Evolutionary conservation across 2,329 filamentous ascomycete genomes (phyloP).

Genomic region (Penicillium sumatraense): DNA sequence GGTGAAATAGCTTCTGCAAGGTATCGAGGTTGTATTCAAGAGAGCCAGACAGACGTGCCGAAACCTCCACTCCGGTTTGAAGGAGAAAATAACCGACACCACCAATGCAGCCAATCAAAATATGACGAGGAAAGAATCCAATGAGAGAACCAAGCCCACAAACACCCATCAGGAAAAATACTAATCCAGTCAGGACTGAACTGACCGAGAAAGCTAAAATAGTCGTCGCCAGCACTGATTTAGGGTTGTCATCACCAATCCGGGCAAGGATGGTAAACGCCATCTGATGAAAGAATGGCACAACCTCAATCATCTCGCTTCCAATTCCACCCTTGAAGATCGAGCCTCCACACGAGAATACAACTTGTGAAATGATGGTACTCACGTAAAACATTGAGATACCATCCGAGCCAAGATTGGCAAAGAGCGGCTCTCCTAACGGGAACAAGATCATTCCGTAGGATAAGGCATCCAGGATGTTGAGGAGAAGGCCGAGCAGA

Average conservation of each 20-base stretch:
- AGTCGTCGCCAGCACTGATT: constrained; percentile 90
- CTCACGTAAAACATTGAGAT: constrained; percentile 99
- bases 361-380: constrained; percentile 90
- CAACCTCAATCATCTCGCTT: constrained; percentile 97
- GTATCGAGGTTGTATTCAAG: constrained; percentile 81
- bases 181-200: constrained; percentile 84
- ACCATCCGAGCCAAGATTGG: constrained; percentile 83
- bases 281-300: constrained; percentile 99
- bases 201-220: constrained; percentile 90
- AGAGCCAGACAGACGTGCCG: constrained; percentile 82
- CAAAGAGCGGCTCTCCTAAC: constrained; percentile 83
- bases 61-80: constrained; percentile 90
- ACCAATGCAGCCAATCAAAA: constrained; percentile 94
- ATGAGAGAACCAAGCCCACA: constrained; percentile 90
- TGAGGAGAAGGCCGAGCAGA: constrained; percentile 83
- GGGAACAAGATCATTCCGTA: constrained; percentile 98
- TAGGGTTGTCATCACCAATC: constrained; percentile 78
- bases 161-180: constrained; percentile 88
- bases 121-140: constrained; percentile 95
- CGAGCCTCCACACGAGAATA: constrained; percentile 82
- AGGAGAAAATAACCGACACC: constrained; percentile 95
- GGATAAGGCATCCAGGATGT: constrained; percentile 91
- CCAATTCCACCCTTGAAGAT: constrained; percentile 90
- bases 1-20: constrained; percentile 71
- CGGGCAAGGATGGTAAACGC: constrained; percentile 80